These are phyloP conservation scores for Globisporangium nodosum DNA, from an alignment of 352 stramenopile species.

Conservation along the genomic window DNA sequence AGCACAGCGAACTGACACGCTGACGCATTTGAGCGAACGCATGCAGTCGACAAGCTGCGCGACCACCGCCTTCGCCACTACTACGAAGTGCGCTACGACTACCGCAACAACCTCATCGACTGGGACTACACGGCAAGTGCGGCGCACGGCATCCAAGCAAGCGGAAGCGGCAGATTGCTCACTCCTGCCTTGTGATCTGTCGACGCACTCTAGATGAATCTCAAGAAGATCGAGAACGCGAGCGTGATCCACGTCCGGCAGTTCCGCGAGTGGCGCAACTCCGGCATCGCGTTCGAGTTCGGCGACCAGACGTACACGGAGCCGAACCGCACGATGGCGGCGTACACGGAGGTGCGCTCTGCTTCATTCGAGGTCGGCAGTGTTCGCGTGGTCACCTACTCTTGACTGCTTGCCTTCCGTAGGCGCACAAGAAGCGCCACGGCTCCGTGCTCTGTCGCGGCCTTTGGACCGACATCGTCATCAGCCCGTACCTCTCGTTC, in stretches of 20 bases:
- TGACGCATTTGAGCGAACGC: too few species aligned
- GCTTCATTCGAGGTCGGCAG: background rate
- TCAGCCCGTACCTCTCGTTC: conserved; percentile 89
- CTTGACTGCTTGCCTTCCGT: background rate
- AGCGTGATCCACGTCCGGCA: conserved; percentile 92
- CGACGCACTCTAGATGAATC: conserved; percentile 42
- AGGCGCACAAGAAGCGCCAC: conserved; percentile 68
- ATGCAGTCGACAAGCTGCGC: conserved; percentile 61
- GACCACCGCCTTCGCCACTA: conserved; percentile 87
- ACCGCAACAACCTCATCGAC: conserved; percentile 90
- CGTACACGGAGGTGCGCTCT: conserved; percentile 74
- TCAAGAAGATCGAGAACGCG: conserved; percentile 82
- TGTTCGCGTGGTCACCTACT: background rate
- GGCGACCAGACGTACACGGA: conserved; percentile 88
- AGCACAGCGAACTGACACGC: too few species aligned
- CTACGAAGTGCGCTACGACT: conserved; percentile 92
- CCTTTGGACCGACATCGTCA: conserved; percentile 90
- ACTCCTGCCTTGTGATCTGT: background rate
- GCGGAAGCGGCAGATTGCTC: background rate
- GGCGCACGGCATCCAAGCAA: too few species aligned
- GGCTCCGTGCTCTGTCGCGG: conserved; percentile 77
- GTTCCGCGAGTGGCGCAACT: conserved; percentile 90
- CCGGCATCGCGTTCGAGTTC: conserved; percentile 94
- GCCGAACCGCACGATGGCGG: conserved; percentile 88
- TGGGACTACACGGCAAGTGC: conserved; percentile 90